phyloP scores from a whole-genome alignment of 768 basidiomycete species.

The Xerocomellus dryophilus region DNA sequence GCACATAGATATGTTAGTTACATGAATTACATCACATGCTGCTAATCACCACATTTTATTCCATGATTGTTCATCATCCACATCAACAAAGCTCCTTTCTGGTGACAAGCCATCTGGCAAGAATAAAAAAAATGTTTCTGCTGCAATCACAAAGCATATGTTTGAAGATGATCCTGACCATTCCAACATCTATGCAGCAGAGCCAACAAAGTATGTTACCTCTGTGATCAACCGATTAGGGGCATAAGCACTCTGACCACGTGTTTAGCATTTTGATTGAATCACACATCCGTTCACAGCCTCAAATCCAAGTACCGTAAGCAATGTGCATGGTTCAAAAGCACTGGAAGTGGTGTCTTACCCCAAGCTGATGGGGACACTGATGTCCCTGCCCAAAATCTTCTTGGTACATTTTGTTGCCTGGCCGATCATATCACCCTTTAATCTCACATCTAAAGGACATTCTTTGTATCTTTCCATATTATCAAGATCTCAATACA shows the following conservation, averaged over 20 bases:
- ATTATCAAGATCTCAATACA: conserved; percentile 2
- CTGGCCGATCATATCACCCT: neutral
- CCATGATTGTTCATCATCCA: neutral
- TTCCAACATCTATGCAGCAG: neutral
- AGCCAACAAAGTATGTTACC: neutral
- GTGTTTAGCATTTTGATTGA: neutral
- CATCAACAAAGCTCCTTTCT: neutral
- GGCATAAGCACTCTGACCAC: neutral
- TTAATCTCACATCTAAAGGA: neutral
- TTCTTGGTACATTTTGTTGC: neutral
- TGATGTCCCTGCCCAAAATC: neutral
- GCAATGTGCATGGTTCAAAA: neutral
- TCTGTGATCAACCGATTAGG: neutral
- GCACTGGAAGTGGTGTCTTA: neutral
- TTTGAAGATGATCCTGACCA: neutral
- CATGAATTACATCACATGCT: neutral
- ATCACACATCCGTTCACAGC: neutral
- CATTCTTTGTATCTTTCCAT: conserved; percentile 1
- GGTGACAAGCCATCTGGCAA: neutral
- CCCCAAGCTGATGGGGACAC: neutral
- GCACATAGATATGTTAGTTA: neutral
- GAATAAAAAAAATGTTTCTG: neutral
- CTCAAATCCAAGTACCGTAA: neutral
- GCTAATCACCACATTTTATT: neutral
- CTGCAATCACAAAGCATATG: neutral